A percentile compares a stretch with the other conserved stretches of the same genome.
Evolutionary conservation across 441 rosid species (phyloP).

Genomic region (Macaranga tanarius): DNA sequence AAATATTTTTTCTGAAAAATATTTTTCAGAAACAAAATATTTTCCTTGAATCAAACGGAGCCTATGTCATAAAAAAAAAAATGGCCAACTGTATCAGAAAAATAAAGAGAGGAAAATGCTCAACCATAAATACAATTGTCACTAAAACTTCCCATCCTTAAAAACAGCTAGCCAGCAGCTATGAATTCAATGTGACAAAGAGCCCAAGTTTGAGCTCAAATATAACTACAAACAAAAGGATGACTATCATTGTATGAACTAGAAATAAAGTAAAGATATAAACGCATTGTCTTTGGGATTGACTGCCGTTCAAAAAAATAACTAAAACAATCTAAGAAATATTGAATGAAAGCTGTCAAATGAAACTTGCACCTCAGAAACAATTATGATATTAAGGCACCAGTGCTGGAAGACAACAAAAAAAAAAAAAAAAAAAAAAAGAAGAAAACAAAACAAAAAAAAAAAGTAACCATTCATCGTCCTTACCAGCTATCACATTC

Average conservation of each 20-base stretch:
- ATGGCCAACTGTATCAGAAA: background rate
- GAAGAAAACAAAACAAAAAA: background rate
- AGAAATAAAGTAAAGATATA: background rate
- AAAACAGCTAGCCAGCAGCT: background rate
- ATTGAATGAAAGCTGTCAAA: background rate
- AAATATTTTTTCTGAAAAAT: no score
- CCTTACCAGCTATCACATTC: constrained; percentile 89
- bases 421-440: background rate
- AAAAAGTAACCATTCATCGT: constrained; percentile 1
- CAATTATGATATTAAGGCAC: constrained; percentile 3
- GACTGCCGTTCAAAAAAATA: background rate
- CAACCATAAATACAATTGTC: background rate
- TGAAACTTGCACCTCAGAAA: background rate
- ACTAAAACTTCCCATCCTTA: background rate
- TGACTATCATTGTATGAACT: background rate
- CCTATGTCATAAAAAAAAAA: background rate
- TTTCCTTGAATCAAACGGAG: no score
- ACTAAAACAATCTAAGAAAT: background rate
- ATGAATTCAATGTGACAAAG: background rate
- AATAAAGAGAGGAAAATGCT: background rate
- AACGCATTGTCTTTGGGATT: background rate
- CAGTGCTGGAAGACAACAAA: background rate
- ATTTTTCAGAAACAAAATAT: no score
- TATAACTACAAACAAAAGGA: background rate
- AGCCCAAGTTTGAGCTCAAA: background rate